Percentiles rank a stretch among this genome's conserved stretches.
These are phyloP conservation scores for Ceratocystiopsis brevicomis DNA, from an alignment of 2,329 filamentous ascomycete species.

Conservation along the genomic window DNA sequence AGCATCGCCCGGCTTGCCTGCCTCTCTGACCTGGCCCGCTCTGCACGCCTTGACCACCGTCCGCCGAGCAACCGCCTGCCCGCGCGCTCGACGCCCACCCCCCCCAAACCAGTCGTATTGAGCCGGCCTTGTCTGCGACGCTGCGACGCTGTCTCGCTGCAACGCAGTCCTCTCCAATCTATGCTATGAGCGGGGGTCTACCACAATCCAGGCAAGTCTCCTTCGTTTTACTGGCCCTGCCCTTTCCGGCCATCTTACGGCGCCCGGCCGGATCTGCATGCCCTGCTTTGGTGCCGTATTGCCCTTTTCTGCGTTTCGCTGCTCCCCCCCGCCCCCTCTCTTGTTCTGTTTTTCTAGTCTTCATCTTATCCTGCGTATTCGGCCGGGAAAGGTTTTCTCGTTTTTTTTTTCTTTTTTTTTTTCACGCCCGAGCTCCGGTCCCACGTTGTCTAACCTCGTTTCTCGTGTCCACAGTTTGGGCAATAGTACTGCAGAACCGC, in stretches of 20 bases:
- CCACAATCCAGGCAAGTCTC: slow-evolving; percentile 27
- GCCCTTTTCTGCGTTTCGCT: not conserved
- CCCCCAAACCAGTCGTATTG: no score
- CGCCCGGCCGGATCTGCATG: not conserved
- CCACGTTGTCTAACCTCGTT: not conserved
- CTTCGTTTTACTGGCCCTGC: not conserved
- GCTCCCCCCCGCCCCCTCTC: not conserved
- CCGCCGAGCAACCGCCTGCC: no score
- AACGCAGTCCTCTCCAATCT: not conserved
- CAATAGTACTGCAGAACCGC: slow-evolving; percentile 40
- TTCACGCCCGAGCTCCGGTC: not conserved
- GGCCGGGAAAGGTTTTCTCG: not conserved
- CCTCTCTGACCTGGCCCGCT: no score
- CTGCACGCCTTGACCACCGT: no score
- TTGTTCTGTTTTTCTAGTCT: slow-evolving; percentile 3
- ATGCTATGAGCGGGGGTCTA: slow-evolving; percentile 47
- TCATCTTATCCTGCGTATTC: not conserved
- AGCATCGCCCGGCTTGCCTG: no score
- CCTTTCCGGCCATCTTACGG: not conserved
- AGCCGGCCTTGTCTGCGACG: no score
- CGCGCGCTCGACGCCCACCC: no score
- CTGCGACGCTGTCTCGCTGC: no score
- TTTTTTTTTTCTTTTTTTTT: not conserved
- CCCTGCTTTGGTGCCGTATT: not conserved
- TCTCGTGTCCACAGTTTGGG: slow-evolving; percentile 31